phyloP scores from a whole-genome alignment of 2,329 filamentous ascomycete species.

The Neocatenulostroma microsporum region DNA sequence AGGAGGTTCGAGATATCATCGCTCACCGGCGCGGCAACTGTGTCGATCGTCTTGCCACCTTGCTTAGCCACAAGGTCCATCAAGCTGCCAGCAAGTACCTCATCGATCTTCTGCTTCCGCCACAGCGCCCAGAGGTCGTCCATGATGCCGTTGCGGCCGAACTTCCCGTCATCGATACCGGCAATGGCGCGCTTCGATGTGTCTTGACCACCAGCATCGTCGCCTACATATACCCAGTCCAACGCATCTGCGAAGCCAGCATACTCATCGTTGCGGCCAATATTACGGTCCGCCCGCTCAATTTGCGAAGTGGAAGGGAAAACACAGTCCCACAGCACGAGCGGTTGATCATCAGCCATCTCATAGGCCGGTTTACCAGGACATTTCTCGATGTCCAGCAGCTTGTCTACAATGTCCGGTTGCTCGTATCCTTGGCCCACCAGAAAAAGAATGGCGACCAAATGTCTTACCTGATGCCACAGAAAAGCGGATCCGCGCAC shows the following conservation, averaged over 20 bases:
- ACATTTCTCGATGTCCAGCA: constrained; percentile 65
- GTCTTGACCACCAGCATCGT: constrained; percentile 42
- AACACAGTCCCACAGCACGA: constrained; percentile 93
- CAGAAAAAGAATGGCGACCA: constrained; percentile 87
- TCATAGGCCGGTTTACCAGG: constrained; percentile 77
- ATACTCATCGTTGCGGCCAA: too few relatives aligned
- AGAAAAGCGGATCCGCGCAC: constrained; percentile 88
- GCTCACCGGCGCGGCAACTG: background rate
- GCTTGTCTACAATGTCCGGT: constrained; percentile 61
- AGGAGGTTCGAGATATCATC: background rate
- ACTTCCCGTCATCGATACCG: constrained; percentile 50
- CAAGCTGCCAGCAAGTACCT: constrained; percentile 68
- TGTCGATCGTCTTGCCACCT: constrained; percentile 17
- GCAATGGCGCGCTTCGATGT: constrained; percentile 21
- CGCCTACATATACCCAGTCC: constrained; percentile 71
- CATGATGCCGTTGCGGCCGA: constrained; percentile 58
- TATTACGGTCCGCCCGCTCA: constrained; percentile 3
- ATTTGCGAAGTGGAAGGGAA: constrained; percentile 54
- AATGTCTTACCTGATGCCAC: constrained; percentile 96
- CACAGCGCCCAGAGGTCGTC: constrained; percentile 75
- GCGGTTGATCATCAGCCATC: constrained; percentile 81
- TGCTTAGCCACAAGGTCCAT: constrained; percentile 52
- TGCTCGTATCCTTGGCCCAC: constrained; percentile 81
- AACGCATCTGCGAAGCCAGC: constrained; percentile 51
- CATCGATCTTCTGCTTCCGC: constrained; percentile 81